Percentiles rank a stretch among this genome's conserved stretches.
Evolutionary conservation across 495 filamentous ascomycete genomes (phyloP).

Genomic region (Aspergillus indologenus): DNA sequence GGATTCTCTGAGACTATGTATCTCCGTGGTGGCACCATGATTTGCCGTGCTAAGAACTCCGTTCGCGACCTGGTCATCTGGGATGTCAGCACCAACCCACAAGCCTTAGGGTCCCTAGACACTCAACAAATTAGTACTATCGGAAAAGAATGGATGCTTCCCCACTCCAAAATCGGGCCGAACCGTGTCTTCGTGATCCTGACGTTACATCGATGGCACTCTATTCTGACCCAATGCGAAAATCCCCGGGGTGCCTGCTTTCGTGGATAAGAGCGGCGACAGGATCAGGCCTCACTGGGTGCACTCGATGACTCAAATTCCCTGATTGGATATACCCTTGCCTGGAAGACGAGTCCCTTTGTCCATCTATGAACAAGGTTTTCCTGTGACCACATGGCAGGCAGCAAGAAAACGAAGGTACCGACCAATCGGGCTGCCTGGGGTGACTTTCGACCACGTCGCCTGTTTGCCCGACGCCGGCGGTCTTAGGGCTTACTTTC

Average conservation of each 20-base stretch:
- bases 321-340: conserved; percentile 17
- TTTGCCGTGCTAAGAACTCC: neutral
- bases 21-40: neutral
- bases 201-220: conserved; percentile 14
- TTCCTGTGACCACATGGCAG: conserved; percentile 17
- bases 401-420: conserved; percentile 11
- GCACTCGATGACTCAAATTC: conserved; percentile 12
- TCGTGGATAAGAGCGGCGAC: conserved; percentile 14
- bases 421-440: conserved; percentile 17
- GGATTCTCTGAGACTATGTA: neutral
- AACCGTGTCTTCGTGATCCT: conserved; percentile 13
- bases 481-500: neutral
- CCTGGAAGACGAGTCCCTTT: conserved; percentile 15
- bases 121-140: neutral
- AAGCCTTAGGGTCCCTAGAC: neutral
- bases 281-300: conserved; percentile 11
- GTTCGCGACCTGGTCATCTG: neutral
- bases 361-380: conserved; percentile 17
- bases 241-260: conserved; percentile 11
- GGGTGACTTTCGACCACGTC: conserved; percentile 17
- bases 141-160: neutral
- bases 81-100: neutral
- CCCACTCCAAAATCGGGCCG: conserved; percentile 9
- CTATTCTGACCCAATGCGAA: conserved; percentile 12
- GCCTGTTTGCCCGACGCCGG: conserved; percentile 10